Conservation (phyloP, 2,329 filamentous ascomycete species). For the Penicillium sp. region DNA sequence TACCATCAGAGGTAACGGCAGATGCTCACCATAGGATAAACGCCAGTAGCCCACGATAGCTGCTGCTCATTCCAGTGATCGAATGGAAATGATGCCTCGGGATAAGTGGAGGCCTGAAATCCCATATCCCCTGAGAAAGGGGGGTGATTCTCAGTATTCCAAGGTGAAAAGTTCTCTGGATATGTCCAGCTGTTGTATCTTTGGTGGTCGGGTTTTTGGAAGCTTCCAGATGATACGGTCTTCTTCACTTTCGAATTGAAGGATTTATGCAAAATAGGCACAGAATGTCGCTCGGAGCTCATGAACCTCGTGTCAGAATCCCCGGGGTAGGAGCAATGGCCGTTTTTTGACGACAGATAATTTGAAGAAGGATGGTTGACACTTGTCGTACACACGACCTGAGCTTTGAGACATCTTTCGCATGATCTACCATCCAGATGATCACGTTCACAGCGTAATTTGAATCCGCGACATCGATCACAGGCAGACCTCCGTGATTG, state of each 20-base stretch:
- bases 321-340: not conserved
- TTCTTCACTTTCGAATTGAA: constrained; percentile 12
- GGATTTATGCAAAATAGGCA: constrained; percentile 15
- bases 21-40: not conserved
- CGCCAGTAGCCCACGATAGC: not conserved
- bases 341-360: constrained; percentile 3
- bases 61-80: constrained; percentile 8
- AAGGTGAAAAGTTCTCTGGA: not conserved
- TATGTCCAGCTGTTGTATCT: constrained; percentile 4
- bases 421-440: constrained; percentile 22
- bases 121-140: not conserved
- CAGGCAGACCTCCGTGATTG: constrained; percentile 26
- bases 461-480: constrained; percentile 26
- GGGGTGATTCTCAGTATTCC: too few species aligned
- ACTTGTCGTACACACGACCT: constrained; percentile 23
- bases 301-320: not conserved
- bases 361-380: constrained; percentile 12
- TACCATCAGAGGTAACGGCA: not conserved
- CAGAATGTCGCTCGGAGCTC: not conserved
- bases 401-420: constrained; percentile 26
- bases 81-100: not conserved
- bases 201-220: not conserved
- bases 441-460: constrained; percentile 24
- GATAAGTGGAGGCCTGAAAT: not conserved
- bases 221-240: not conserved